These are phyloP conservation scores for Apiotrichum akiyoshidainum DNA, from an alignment of 1,284 basidiomycete species.

Conservation along the genomic window DNA sequence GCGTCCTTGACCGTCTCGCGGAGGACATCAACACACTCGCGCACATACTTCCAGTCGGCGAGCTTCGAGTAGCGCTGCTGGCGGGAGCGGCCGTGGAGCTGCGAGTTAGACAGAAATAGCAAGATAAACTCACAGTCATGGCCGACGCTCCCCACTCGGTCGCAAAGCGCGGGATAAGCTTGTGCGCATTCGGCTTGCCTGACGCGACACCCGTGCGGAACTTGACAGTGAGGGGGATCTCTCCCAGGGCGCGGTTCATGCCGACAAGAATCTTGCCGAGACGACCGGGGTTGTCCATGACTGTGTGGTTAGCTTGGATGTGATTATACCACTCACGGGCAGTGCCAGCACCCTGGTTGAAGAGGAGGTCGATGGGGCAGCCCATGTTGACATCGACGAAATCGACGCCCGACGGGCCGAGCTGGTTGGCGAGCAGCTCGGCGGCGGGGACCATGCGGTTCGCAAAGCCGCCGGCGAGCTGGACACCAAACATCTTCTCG, in stretches of 20 bases:
- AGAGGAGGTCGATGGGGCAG: slow-evolving; percentile 95
- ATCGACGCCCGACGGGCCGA: slow-evolving; percentile 61
- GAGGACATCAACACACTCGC: slow-evolving; percentile 77
- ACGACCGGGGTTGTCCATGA: slow-evolving; percentile 77
- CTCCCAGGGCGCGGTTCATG: slow-evolving; percentile 87
- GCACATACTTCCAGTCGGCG: slow-evolving; percentile 86
- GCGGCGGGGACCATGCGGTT: slow-evolving; percentile 65
- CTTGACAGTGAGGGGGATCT: slow-evolving; percentile 93
- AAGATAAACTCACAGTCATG: slow-evolving; percentile 62
- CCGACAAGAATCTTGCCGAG: slow-evolving; percentile 83
- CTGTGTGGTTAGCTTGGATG: slow-evolving; percentile 49
- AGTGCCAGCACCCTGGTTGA: slow-evolving; percentile 83
- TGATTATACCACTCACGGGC: slow-evolving; percentile 56
- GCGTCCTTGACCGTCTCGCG: slow-evolving; percentile 72
- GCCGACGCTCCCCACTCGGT: slow-evolving; percentile 74
- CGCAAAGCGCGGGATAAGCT: slow-evolving; percentile 79
- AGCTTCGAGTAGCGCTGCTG: slow-evolving; percentile 85
- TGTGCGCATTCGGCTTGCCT: slow-evolving; percentile 79
- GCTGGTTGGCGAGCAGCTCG: slow-evolving; percentile 74
- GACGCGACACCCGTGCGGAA: slow-evolving; percentile 88
- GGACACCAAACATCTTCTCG: slow-evolving; percentile 87
- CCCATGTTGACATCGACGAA: slow-evolving; percentile 91
- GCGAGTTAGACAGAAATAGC: neutral
- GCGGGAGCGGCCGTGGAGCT: slow-evolving; percentile 89
- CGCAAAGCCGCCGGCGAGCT: slow-evolving; percentile 57